Percentiles rank a stretch among this genome's conserved stretches.
Conservation (phyloP, 2,329 filamentous ascomycete species). For the Ceratocystis diversiconidia region DNA sequence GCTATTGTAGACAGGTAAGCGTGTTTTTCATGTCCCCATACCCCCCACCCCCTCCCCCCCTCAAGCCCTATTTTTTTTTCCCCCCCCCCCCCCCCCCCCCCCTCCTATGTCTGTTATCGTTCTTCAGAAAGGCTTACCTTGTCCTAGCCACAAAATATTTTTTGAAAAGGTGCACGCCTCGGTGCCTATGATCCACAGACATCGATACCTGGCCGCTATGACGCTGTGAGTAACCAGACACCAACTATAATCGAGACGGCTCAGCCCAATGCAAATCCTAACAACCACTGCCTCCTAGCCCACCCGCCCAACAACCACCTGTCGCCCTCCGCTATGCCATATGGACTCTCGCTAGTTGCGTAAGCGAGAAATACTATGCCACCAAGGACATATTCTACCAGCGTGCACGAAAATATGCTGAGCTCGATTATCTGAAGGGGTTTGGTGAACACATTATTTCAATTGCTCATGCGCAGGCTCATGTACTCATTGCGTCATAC, state of each 20-base stretch:
- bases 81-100: background rate
- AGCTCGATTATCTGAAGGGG: conserved; percentile 80
- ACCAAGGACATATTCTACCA: conserved; percentile 83
- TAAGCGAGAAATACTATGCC: conserved; percentile 65
- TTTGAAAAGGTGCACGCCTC: conserved; percentile 85
- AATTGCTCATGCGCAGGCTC: conserved; percentile 72
- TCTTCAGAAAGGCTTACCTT: background rate
- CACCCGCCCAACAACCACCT: conserved; percentile 73
- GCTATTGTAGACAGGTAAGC: too few species aligned
- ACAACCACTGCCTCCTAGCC: conserved; percentile 28
- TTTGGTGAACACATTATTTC: conserved; percentile 83
- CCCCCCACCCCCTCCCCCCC: background rate
- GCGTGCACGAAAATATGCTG: conserved; percentile 75
- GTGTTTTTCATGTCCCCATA: background rate
- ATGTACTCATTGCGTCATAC: conserved; percentile 64
- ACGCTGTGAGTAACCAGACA: conserved; percentile 43
- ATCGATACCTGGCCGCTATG: conserved; percentile 76
- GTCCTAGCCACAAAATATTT: conserved; percentile 58
- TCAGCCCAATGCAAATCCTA: too few species aligned
- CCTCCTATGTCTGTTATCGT: background rate
- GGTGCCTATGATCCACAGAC: conserved; percentile 76
- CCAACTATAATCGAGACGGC: too few species aligned
- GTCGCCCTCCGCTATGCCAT: conserved; percentile 85
- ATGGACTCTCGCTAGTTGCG: conserved; percentile 83
- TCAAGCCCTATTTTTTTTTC: background rate